Evolutionary conservation across 2,329 filamentous ascomycete genomes (phyloP).

Genomic region (Amylocarpus encephaloides): DNA sequence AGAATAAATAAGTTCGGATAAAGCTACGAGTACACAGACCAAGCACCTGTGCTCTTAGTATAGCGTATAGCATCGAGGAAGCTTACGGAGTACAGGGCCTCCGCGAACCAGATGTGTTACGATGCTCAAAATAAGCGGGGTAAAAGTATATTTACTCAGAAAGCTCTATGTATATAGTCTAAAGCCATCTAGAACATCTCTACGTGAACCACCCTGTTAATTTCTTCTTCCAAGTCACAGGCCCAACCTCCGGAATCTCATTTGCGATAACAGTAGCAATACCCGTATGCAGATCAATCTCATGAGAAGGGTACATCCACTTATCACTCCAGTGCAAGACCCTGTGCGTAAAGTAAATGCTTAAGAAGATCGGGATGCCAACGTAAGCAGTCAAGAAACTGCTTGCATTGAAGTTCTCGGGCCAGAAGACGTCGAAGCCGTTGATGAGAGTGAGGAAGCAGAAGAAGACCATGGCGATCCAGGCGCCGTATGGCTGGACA

Average conservation of each 20-base stretch:
- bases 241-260: slow-evolving; percentile 15
- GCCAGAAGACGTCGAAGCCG: slow-evolving; percentile 60
- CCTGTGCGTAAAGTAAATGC: slow-evolving; percentile 49
- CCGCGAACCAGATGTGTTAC: too few species aligned
- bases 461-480: slow-evolving; percentile 45
- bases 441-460: slow-evolving; percentile 51
- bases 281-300: slow-evolving; percentile 48
- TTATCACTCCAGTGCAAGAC: slow-evolving; percentile 39
- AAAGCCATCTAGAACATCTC: background rate
- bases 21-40: too few species aligned
- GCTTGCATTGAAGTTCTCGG: slow-evolving; percentile 46
- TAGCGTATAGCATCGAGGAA: too few species aligned
- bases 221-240: slow-evolving; percentile 15
- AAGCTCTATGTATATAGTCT: background rate
- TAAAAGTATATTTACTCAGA: background rate
- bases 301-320: slow-evolving; percentile 43
- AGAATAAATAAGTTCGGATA: too few species aligned
- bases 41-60: too few species aligned
- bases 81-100: too few species aligned
- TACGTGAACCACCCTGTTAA: slow-evolving; percentile 19
- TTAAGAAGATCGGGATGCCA: slow-evolving; percentile 55
- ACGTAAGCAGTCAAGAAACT: slow-evolving; percentile 59
- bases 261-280: slow-evolving; percentile 35
- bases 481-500: slow-evolving; percentile 53
- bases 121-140: background rate